phyloP scores from a whole-genome alignment of 768 basidiomycete genomes.

The Boletus fagicola region DNA sequence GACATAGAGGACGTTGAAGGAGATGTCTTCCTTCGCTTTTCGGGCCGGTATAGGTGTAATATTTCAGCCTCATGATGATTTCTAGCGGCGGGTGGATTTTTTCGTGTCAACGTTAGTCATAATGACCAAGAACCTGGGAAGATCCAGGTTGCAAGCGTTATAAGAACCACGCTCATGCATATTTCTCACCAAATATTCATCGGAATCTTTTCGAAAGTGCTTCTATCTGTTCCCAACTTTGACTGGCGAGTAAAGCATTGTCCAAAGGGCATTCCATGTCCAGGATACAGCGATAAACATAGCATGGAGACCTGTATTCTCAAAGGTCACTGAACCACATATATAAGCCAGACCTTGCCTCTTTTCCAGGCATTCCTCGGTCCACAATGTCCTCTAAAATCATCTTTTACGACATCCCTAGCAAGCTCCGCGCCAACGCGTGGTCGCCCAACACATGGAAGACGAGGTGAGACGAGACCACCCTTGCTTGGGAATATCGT shows the following conservation, averaged over 20 bases:
- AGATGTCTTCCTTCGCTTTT: background rate
- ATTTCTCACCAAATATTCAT: conserved; percentile 1
- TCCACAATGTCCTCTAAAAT: conserved; percentile 27
- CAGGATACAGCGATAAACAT: conserved; percentile 3
- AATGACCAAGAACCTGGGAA: conserved; percentile 14
- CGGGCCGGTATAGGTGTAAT: conserved; percentile 11
- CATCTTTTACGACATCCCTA: conserved; percentile 48
- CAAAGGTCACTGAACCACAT: background rate
- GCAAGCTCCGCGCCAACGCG: conserved; percentile 25
- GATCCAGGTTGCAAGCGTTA: background rate
- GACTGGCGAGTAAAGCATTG: background rate
- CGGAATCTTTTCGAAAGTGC: background rate
- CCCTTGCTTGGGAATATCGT: background rate
- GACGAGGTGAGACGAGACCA: conserved; percentile 35
- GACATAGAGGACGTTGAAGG: conserved; percentile 18
- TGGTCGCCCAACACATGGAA: conserved; percentile 52
- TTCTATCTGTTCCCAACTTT: background rate
- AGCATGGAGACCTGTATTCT: background rate
- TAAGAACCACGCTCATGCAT: background rate
- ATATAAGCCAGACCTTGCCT: conserved; percentile 6
- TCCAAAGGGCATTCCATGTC: background rate
- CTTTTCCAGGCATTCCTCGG: background rate
- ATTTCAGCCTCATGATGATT: background rate
- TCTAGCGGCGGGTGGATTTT: conserved; percentile 3
- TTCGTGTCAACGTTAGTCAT: conserved; percentile 17